Percentiles rank a stretch among this genome's conserved stretches.
Conservation (phyloP, 2,329 filamentous ascomycete species). For the Colletotrichum sp. region DNA sequence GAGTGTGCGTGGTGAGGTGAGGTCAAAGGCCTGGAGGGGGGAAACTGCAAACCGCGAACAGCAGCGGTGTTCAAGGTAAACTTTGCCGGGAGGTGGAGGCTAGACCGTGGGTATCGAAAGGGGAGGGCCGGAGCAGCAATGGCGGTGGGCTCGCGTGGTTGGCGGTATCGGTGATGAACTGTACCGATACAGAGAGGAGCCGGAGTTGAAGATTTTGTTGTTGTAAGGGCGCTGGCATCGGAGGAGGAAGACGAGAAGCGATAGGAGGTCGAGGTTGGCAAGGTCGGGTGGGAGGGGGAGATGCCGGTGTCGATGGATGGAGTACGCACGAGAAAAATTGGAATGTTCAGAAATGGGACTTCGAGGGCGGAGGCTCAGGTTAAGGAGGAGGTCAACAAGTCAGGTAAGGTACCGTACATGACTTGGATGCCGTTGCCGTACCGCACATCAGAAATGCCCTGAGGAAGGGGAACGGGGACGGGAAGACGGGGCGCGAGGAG, state of each 20-base stretch:
- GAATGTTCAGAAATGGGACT: slow-evolving; percentile 13
- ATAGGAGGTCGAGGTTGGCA: not conserved
- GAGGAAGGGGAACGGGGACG: not conserved
- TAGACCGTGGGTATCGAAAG: not conserved
- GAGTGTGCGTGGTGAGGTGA: not conserved
- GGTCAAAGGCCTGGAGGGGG: not conserved
- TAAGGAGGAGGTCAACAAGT: not conserved
- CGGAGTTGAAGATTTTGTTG: not conserved
- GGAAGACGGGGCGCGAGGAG: not conserved
- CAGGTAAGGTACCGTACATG: not conserved
- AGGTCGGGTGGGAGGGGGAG: not conserved
- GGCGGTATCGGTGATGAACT: not conserved
- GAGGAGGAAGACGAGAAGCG: not conserved
- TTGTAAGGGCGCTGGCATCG: not conserved
- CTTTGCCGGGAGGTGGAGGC: not conserved
- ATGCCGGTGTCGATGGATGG: not conserved
- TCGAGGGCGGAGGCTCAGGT: not conserved
- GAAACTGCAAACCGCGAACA: not conserved
- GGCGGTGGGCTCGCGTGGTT: not conserved
- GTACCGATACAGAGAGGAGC: not conserved
- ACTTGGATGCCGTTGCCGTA: not conserved
- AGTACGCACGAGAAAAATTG: slow-evolving; percentile 13
- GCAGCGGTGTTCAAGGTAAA: not conserved
- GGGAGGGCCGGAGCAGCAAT: not conserved
- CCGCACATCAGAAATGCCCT: not conserved